Conservation (phyloP, 164 flowering plant genomes). For the Vitis riparia region DNA sequence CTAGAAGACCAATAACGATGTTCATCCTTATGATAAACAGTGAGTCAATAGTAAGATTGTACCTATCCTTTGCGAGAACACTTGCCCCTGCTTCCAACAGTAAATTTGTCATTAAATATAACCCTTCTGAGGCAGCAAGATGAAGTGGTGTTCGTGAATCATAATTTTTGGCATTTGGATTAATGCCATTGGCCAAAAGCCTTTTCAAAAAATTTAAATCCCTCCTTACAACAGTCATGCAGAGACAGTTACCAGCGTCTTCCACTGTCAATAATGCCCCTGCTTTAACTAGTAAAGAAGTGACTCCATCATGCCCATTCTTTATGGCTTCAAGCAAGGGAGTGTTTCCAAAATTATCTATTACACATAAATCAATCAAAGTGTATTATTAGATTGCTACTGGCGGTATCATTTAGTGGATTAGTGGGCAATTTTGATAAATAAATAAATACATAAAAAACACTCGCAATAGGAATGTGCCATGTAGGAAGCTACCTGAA, state of each 20-base stretch:
- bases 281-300: slow-evolving; percentile 34
- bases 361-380: background rate
- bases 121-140: slow-evolving; percentile 59
- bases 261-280: slow-evolving; percentile 46
- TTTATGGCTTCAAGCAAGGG: slow-evolving; percentile 69
- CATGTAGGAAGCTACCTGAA: slow-evolving; percentile 36
- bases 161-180: slow-evolving; percentile 59
- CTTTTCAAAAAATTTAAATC: slow-evolving; percentile 45
- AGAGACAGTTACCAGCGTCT: slow-evolving; percentile 55
- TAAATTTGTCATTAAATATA: slow-evolving; percentile 35
- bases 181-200: slow-evolving; percentile 42
- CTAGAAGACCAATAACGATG: too few relatives aligned
- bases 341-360: slow-evolving; percentile 58
- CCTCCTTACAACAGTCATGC: slow-evolving; percentile 40
- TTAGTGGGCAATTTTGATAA: background rate
- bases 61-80: slow-evolving; percentile 59
- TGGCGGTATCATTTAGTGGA: background rate
- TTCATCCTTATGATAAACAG: too few relatives aligned
- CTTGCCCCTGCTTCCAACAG: slow-evolving; percentile 56
- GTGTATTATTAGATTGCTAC: too few relatives aligned
- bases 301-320: slow-evolving; percentile 54
- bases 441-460: background rate
- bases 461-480: background rate
- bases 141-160: slow-evolving; percentile 66
- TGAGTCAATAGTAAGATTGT: background rate